Evolutionary conservation across 306 rosid species (phyloP).

Genomic region (Trifolium fragiferum): DNA sequence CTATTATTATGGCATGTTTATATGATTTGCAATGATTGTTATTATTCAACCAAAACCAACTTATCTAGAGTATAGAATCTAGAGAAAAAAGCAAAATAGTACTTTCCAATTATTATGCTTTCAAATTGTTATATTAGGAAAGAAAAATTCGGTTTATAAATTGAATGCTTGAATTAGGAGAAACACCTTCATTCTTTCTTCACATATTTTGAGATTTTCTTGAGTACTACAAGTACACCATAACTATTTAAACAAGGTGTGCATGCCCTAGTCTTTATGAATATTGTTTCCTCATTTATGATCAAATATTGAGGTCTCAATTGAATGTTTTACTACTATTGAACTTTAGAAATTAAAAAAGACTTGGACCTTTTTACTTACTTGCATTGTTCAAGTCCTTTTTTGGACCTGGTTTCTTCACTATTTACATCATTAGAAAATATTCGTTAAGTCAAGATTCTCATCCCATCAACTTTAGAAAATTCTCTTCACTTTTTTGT

Average conservation of each 20-base stretch:
- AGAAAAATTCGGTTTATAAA: not conserved
- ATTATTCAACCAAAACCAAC: slow-evolving; percentile 47
- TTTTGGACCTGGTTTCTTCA: slow-evolving; percentile 37
- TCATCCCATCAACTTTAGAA: slow-evolving; percentile 46
- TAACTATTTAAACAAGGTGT: slow-evolving; percentile 17
- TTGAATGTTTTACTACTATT: slow-evolving; percentile 23
- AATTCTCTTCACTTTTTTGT: not conserved
- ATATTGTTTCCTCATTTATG: not conserved
- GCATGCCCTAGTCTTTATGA: slow-evolving; percentile 17
- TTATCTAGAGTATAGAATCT: slow-evolving; percentile 48
- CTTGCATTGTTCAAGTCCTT: slow-evolving; percentile 38
- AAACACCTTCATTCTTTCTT: slow-evolving; percentile 18
- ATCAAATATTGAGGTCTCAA: slow-evolving; percentile 29
- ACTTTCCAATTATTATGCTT: slow-evolving; percentile 1
- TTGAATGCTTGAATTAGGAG: slow-evolving; percentile 34
- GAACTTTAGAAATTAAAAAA: slow-evolving; percentile 42
- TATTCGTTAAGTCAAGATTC: slow-evolving; percentile 49
- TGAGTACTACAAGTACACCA: slow-evolving; percentile 25
- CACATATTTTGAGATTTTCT: slow-evolving; percentile 19
- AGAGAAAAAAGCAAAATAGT: slow-evolving; percentile 9
- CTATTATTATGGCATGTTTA: slow-evolving; percentile 48
- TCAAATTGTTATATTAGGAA: slow-evolving; percentile 25
- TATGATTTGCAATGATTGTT: slow-evolving; percentile 55
- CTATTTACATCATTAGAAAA: slow-evolving; percentile 49
- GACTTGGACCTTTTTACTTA: slow-evolving; percentile 46